These are phyloP conservation scores for Epichloe sibirici DNA, from an alignment of 2,329 filamentous ascomycete species.

Conservation along the genomic window DNA sequence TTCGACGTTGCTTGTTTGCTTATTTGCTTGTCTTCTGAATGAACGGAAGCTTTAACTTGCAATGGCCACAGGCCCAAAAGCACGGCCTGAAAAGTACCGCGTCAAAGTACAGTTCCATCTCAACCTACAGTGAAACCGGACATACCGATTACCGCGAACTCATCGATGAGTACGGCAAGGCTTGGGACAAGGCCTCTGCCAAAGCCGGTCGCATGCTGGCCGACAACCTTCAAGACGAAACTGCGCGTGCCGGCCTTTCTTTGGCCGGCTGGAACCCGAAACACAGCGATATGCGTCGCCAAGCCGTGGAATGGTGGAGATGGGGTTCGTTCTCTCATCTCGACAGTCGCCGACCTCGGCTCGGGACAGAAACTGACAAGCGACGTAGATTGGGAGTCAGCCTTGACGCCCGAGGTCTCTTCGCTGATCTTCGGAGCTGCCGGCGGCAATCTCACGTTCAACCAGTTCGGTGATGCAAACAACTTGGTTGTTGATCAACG, in stretches of 20 bases:
- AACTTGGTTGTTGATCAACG: slow-evolving; percentile 49
- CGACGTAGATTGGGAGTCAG: slow-evolving; percentile 40
- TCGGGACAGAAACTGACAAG: background rate
- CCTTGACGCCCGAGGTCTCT: slow-evolving; percentile 41
- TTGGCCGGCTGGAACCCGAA: slow-evolving; percentile 51
- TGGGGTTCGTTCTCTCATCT: slow-evolving; percentile 18
- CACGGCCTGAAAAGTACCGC: slow-evolving; percentile 41
- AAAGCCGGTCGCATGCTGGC: slow-evolving; percentile 45
- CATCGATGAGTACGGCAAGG: slow-evolving; percentile 36
- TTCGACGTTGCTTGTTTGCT: background rate
- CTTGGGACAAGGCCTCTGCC: slow-evolving; percentile 31
- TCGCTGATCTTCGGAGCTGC: slow-evolving; percentile 43
- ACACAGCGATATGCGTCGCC: slow-evolving; percentile 36
- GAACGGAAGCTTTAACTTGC: background rate
- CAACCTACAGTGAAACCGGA: slow-evolving; percentile 49
- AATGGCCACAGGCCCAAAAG: slow-evolving; percentile 34
- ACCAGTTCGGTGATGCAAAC: slow-evolving; percentile 49
- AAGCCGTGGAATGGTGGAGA: slow-evolving; percentile 48
- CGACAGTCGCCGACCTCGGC: too few relatives aligned
- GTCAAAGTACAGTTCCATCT: slow-evolving; percentile 45
- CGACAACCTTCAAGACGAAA: slow-evolving; percentile 49
- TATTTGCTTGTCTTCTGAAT: background rate
- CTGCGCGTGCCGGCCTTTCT: slow-evolving; percentile 43
- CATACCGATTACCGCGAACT: slow-evolving; percentile 35
- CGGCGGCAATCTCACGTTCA: slow-evolving; percentile 48